These are phyloP conservation scores for Calonectria multiphialidica DNA, from an alignment of 2,329 filamentous ascomycete species.

Conservation along the genomic window DNA sequence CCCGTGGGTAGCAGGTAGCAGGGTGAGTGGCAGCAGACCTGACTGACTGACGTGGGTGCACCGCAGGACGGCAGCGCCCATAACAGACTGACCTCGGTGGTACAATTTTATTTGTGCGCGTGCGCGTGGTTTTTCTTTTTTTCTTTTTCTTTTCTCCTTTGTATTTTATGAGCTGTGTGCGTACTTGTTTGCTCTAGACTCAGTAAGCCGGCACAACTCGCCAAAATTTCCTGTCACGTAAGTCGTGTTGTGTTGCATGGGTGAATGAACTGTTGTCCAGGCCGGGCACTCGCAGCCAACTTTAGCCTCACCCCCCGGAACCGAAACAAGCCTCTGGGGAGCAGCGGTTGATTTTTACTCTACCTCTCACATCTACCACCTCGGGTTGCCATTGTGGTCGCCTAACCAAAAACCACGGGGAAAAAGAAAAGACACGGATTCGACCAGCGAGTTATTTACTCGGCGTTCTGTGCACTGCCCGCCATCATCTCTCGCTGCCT, in stretches of 20 bases:
- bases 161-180: background rate
- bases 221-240: background rate
- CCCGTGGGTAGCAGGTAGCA: background rate
- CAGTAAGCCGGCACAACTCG: background rate
- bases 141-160: background rate
- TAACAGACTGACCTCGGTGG: background rate
- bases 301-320: slow-evolving; percentile 12
- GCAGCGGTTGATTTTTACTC: background rate
- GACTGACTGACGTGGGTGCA: background rate
- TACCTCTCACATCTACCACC: slow-evolving; percentile 7
- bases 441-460: background rate
- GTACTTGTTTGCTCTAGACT: background rate
- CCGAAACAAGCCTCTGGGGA: slow-evolving; percentile 17
- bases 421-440: background rate
- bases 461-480: slow-evolving; percentile 17
- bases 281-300: background rate
- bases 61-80: background rate
- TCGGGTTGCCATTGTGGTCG: background rate
- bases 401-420: background rate
- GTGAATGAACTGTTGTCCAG: background rate
- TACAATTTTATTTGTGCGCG: background rate
- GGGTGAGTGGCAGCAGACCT: background rate
- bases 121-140: too few species aligned
- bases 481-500: background rate
- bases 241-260: background rate